Conservation (phyloP, 164 flowering plant species). For the Piper betle region DNA sequence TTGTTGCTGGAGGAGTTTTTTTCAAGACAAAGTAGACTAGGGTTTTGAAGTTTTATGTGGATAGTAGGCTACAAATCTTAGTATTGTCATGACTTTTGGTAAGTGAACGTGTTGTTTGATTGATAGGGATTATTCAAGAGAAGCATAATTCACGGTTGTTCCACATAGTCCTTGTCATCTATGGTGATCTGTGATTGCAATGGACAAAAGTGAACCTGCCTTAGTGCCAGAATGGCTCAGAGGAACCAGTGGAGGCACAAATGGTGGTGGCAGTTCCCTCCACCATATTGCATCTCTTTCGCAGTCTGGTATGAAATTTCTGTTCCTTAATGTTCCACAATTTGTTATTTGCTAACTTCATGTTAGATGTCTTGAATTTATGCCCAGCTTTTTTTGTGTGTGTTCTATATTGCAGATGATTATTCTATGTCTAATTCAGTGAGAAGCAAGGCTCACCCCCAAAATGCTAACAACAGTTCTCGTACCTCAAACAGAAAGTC, state of each 20-base stretch:
- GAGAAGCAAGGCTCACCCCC: conserved; percentile 35
- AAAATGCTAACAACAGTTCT: conserved; percentile 34
- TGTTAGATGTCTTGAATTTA: background rate
- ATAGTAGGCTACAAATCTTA: background rate
- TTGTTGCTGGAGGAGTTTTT: too few species aligned
- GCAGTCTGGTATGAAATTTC: conserved; percentile 38
- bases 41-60: background rate
- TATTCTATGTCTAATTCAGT: conserved; percentile 14
- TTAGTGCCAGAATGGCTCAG: conserved; percentile 91
- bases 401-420: conserved; percentile 27
- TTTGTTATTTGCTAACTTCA: background rate
- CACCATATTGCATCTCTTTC: conserved; percentile 39
- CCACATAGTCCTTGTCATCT: background rate
- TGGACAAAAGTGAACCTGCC: conserved; percentile 84
- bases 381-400: background rate
- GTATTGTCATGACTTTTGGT: too few species aligned
- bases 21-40: background rate
- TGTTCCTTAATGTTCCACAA: background rate
- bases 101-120: background rate
- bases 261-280: conserved; percentile 43
- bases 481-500: conserved; percentile 18
- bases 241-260: conserved; percentile 34
- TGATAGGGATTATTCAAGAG: background rate
- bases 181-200: conserved; percentile 14
- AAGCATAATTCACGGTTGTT: background rate